phyloP scores from a whole-genome alignment of 495 filamentous ascomycete genomes.

The Xylaria palmicola region DNA sequence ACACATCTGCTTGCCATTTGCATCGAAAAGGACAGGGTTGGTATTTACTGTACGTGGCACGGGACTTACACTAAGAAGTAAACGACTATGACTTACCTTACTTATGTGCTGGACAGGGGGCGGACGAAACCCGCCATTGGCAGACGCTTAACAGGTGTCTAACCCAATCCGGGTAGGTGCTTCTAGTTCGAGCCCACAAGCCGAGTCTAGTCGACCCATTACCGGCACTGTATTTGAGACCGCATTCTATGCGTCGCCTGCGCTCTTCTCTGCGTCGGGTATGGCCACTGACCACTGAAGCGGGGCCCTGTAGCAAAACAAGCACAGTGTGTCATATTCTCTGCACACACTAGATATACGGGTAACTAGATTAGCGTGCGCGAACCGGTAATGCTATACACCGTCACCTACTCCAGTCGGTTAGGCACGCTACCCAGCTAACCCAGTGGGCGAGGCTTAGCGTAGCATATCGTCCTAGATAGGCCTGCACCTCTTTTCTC shows the following conservation, averaged over 20 bases:
- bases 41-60: no score
- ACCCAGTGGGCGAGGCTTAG: slow-evolving; percentile 4
- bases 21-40: neutral
- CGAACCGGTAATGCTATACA: neutral
- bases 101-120: neutral
- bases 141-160: no score
- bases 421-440: neutral
- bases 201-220: neutral
- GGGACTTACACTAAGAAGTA: no score
- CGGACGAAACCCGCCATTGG: neutral
- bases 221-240: neutral
- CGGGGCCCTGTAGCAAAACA: neutral
- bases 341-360: neutral
- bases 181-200: no score
- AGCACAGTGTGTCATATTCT: neutral
- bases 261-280: no score
- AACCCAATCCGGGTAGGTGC: neutral
- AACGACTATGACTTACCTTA: neutral
- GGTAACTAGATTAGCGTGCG: neutral
- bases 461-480: neutral
- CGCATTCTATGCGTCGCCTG: no score
- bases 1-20: neutral
- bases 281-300: neutral
- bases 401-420: slow-evolving; percentile 1
- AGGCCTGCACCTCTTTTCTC: neutral